phyloP scores from a whole-genome alignment of 257 asterid genomes.

The Gentiana dahurica region DNA sequence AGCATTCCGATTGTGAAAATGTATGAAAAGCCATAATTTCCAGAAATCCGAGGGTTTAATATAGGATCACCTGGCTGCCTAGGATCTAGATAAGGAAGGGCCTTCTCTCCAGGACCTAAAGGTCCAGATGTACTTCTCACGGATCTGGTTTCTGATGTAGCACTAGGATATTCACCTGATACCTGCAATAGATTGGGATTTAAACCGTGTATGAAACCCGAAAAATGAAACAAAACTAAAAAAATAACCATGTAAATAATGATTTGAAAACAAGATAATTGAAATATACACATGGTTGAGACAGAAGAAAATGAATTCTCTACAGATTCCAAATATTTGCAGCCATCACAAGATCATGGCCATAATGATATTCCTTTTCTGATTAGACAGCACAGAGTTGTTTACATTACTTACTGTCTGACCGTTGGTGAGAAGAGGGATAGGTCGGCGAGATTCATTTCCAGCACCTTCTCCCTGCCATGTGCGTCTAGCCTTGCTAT shows the following conservation, averaged over 20 bases:
- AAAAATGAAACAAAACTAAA: not conserved
- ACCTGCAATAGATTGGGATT: constrained; percentile 23
- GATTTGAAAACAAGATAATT: not conserved
- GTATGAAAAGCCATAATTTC: no score
- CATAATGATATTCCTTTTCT: not conserved
- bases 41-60: not conserved
- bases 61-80: constrained; percentile 68
- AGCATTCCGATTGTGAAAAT: no score
- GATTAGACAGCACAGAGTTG: no score
- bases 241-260: not conserved
- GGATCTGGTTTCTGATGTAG: constrained; percentile 65
- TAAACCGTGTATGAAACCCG: not conserved
- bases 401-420: constrained; percentile 45
- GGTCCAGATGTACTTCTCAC: constrained; percentile 95
- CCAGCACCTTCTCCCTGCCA: constrained; percentile 85
- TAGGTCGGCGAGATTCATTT: constrained; percentile 72
- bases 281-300: no score
- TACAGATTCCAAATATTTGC: no score
- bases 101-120: constrained; percentile 84
- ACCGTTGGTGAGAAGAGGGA: constrained; percentile 85
- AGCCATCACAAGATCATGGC: not conserved
- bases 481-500: constrained; percentile 56
- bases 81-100: constrained; percentile 82
- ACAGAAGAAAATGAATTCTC: no score
- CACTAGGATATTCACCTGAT: constrained; percentile 80